phyloP scores from a whole-genome alignment of 78 protist genomes.

The Dictyostelium intermedium region DNA sequence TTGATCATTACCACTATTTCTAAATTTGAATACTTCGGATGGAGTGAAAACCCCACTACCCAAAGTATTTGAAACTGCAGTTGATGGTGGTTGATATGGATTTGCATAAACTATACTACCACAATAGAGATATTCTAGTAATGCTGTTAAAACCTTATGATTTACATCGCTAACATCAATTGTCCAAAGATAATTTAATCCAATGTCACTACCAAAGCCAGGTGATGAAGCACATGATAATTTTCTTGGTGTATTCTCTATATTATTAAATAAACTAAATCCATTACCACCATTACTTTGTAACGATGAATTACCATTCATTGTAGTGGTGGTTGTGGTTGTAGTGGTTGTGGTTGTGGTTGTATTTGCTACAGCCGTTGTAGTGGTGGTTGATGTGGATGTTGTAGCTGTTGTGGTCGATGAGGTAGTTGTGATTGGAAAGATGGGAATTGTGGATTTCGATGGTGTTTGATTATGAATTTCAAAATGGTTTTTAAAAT shows the following conservation, averaged over 20 bases:
- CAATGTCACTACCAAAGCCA: constrained; percentile 14
- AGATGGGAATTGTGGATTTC: constrained; percentile 21
- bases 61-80: background rate
- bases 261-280: background rate
- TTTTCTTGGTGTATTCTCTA: constrained; percentile 20
- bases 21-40: background rate
- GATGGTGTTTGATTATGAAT: background rate
- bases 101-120: constrained; percentile 52
- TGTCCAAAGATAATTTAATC: background rate
- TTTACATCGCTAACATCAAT: constrained; percentile 54
- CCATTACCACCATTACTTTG: background rate
- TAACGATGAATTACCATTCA: background rate
- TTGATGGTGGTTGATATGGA: constrained; percentile 3
- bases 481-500: constrained; percentile 47
- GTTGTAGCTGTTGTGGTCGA: background rate
- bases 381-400: background rate
- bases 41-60: background rate
- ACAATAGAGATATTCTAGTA: constrained; percentile 34
- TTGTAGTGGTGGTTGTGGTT: background rate
- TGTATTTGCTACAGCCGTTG: background rate
- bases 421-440: background rate
- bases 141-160: constrained; percentile 25
- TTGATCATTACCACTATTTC: background rate
- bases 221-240: constrained; percentile 40
- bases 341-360: background rate